Percentiles rank a stretch among this genome's conserved stretches.
Evolutionary conservation across 371 early-diverging fungal genomes (phyloP).

Genomic region (Funneliformis caledonium): DNA sequence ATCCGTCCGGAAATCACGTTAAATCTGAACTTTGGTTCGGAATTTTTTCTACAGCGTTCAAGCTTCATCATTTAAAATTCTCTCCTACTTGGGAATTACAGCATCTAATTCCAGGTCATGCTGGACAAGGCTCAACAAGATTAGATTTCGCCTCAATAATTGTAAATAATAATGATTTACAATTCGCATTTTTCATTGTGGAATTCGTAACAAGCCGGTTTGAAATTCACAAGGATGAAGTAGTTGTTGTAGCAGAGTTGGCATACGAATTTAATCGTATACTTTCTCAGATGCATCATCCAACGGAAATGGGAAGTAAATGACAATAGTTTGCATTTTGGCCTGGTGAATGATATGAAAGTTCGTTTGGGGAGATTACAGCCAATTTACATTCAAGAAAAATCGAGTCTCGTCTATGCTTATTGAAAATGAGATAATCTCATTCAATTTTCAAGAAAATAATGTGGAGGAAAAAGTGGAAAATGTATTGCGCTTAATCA

Average conservation of each 20-base stretch:
- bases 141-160: constrained; percentile 31
- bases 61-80: background rate
- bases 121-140: constrained; percentile 22
- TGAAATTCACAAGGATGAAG: constrained; percentile 36
- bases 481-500: background rate
- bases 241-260: constrained; percentile 37
- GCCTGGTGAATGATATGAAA: constrained; percentile 26
- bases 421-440: background rate
- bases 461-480: background rate
- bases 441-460: background rate
- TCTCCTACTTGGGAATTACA: constrained; percentile 28
- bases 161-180: constrained; percentile 26
- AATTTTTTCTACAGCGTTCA: too few species aligned
- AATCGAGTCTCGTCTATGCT: constrained; percentile 26
- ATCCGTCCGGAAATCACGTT: constrained; percentile 7
- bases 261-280: constrained; percentile 36
- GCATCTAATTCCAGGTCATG: constrained; percentile 11
- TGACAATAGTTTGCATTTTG: constrained; percentile 30
- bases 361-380: constrained; percentile 28
- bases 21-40: background rate
- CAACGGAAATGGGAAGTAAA: constrained; percentile 35
- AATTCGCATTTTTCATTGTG: constrained; percentile 35
- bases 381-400: constrained; percentile 36
- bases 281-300: constrained; percentile 25
- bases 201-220: constrained; percentile 35